Evolutionary conservation across 768 basidiomycete species (phyloP), one percentile per base, ranked within the genome.

Genomic region (Lentinus brumalis): DNA sequence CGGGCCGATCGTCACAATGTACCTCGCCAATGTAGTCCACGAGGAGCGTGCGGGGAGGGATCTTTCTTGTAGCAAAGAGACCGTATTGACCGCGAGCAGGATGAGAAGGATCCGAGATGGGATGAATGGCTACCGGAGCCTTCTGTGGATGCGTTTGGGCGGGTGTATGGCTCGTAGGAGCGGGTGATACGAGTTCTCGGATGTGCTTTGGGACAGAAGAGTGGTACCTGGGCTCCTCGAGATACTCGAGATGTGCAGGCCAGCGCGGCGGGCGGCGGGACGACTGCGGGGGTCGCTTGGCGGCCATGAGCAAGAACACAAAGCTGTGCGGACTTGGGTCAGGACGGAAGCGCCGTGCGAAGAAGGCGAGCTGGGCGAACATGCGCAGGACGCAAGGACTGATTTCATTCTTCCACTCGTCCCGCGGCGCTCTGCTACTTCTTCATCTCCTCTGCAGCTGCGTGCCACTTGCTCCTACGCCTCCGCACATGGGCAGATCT

Each of bases 11-110:
- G 63, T 94, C 86, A 66, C 85, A 85, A 71, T 98, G 95, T 18
- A 96, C 80, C 71, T 95, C 85, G 29, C 94, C 94, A 29, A 89
- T 75, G 66, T 96, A 96, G 65, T 93, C 88, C 12, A 95, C 71
- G 40, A 96, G 85, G 65, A 86, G 84, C 29, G 85, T 82, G 46
- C 80, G 82, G 4, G 85, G 79, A 3, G 81, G 79, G 18, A 96
- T 88, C 73, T 86, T 89, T 60, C 82, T 87, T 21, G 80, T 75
- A 26, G 93, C 88, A 74, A 95, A 95, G 38, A 98, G 78, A 4
- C 95, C 95, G 63, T 73, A 76, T 71, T 96, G 94, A 1, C 92
- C 91, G 29, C 57, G 44, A 11, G 73, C 74, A 42, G 95, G 95
- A 76, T 96, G 94, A 32, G 74, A 74, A 12, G 78, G 57, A 40